phyloP scores from a whole-genome alignment of 2,329 filamentous ascomycete genomes.

The Mycosphaerella arachidis region DNA sequence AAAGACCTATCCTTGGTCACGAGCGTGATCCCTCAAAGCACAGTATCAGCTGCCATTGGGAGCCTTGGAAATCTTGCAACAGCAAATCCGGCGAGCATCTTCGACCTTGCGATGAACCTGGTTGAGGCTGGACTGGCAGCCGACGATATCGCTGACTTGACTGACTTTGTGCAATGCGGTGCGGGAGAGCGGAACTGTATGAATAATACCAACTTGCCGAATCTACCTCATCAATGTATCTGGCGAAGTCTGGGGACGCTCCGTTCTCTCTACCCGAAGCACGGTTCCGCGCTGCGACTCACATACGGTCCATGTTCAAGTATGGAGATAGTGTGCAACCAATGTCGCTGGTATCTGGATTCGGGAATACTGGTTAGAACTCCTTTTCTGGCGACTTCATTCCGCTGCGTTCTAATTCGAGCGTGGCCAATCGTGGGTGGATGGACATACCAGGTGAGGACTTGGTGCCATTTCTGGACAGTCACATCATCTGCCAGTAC shows the following conservation, averaged over 20 bases:
- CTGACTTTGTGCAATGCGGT: neutral
- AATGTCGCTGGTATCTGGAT: constrained; percentile 51
- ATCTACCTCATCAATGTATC: constrained; percentile 32
- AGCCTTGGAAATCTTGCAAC: neutral
- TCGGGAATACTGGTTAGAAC: constrained; percentile 42
- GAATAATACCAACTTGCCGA: constrained; percentile 22
- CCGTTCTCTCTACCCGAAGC: constrained; percentile 45
- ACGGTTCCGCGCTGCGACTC: constrained; percentile 47
- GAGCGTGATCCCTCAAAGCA: neutral
- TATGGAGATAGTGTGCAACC: constrained; percentile 38
- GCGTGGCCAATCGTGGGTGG: constrained; percentile 49
- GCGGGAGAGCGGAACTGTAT: constrained; percentile 5
- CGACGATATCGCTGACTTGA: neutral
- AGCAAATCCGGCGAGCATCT: neutral
- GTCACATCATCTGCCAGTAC: too few species aligned
- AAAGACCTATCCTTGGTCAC: neutral
- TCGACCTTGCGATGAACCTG: neutral
- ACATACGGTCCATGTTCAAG: constrained; percentile 47
- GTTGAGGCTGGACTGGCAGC: neutral
- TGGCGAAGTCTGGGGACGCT: constrained; percentile 39
- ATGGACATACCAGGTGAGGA: constrained; percentile 45
- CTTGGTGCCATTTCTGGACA: too few species aligned
- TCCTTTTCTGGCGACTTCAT: constrained; percentile 45
- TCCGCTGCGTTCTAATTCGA: constrained; percentile 41
- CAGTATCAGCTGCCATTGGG: neutral